Evolutionary conservation across 371 early-diverging fungal species (phyloP).

Genomic region (Chytridiales sp.): DNA sequence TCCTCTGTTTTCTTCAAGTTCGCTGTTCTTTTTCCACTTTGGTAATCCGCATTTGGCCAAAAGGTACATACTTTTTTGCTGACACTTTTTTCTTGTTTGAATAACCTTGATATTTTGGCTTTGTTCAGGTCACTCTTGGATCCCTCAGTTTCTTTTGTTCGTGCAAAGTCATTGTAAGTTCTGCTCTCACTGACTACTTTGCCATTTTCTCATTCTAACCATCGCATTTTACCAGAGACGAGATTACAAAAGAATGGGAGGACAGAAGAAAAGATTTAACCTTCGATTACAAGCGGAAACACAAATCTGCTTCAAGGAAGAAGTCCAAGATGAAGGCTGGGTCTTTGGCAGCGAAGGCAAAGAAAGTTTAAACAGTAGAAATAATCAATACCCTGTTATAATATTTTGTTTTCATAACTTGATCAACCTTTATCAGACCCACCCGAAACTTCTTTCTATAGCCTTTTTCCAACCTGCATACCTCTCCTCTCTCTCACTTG

Average conservation of each 20-base stretch:
- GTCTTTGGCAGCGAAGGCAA: no score
- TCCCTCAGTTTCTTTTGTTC: neutral
- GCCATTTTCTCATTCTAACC: neutral
- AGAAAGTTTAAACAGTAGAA: no score
- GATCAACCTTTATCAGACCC: no score
- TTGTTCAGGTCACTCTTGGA: neutral
- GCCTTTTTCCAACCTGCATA: conserved; percentile 84
- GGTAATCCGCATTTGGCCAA: neutral
- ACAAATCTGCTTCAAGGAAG: conserved; percentile 12
- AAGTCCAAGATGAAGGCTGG: conserved; percentile 3
- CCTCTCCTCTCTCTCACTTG: conserved; percentile 60
- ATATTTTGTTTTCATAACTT: no score
- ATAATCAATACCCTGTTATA: no score
- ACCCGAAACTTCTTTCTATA: conserved; percentile 70
- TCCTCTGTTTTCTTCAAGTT: conserved; percentile 2
- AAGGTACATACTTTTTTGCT: neutral
- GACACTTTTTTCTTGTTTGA: neutral
- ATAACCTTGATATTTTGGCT: no score
- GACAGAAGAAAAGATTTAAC: conserved; percentile 4
- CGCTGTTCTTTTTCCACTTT: conserved; percentile 17
- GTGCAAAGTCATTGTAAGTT: conserved; percentile 4
- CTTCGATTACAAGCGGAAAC: conserved; percentile 12
- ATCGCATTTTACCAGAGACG: neutral
- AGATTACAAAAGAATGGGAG: conserved; percentile 16
- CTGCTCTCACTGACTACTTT: neutral